Evolutionary conservation across 352 stramenopile species (phyloP), one percentile per base, ranked within the genome.

Genomic region (Phytophthora aleatoria): DNA sequence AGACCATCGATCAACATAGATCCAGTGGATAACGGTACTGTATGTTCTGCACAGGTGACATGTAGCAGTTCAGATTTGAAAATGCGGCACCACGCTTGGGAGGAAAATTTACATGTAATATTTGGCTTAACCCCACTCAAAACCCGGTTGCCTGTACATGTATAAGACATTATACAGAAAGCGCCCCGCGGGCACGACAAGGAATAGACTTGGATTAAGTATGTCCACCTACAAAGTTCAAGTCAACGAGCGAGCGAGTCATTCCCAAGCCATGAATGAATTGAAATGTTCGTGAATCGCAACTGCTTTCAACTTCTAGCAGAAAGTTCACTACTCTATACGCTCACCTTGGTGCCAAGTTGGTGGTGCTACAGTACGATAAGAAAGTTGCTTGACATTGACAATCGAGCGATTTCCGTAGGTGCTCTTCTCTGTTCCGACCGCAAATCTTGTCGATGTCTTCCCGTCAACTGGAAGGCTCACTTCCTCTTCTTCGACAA

Each of bases 401-500:
- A 53, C 54, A 61, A 61, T 30, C 12, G 33, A 47, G 30, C 43
- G 55, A 62, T 50, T 15, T 12, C 38, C 24, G n/a, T 49, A 3
- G 31, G 4, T 33, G 15, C 44, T 49, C 24, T 54, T 62, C 55
- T 53, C 27, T 60, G n/a, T 42, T 60, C 42, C 39, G 10, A 28
- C 28, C 15, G 41, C 53, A 51, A 62, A 53, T 62, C 55, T 12
- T 30, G 7, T 5, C 44, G 30, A 15, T 41, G 12, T 3, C 2
- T 43, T 20, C 38, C 38, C 54, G 42, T 35, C 13, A 11, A 54
- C 31, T 38, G 45, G 35, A 24, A 8, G 26, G 24, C 26, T 47
- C 55, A 62, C 27, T 62, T 41, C 35, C 8, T 62, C 44, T 55
- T 55, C 55, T 48, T 50, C 13, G n/a, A 54, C 43, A 39, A 20